These are phyloP conservation scores for Fusarium virguliforme DNA, from an alignment of 2,329 filamentous ascomycete genomes.

Conservation along the genomic window DNA sequence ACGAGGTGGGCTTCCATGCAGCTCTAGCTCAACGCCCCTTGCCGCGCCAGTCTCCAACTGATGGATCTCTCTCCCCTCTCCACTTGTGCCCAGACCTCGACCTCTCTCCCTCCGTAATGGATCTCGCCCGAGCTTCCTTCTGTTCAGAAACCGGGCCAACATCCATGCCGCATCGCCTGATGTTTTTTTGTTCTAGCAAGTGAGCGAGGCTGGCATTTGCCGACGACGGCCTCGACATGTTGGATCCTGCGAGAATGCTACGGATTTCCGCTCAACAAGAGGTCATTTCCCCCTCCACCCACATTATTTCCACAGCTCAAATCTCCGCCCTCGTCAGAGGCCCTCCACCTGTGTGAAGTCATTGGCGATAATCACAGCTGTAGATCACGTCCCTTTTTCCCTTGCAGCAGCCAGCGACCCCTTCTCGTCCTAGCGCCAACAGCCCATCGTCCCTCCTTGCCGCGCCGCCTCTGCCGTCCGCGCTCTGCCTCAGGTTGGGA, in stretches of 20 bases:
- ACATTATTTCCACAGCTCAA: neutral
- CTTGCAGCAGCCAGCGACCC: conserved; percentile 39
- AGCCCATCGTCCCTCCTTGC: conserved; percentile 25
- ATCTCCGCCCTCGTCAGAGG: conserved; percentile 13
- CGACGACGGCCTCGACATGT: conserved; percentile 1
- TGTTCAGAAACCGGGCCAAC: conserved; percentile 39
- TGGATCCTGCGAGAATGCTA: neutral
- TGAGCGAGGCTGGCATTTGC: conserved; percentile 27
- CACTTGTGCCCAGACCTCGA: conserved; percentile 45
- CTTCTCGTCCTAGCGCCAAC: conserved; percentile 30
- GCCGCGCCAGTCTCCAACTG: conserved; percentile 42
- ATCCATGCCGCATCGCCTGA: conserved; percentile 39
- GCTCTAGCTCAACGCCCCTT: conserved; percentile 47
- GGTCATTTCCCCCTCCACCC: neutral
- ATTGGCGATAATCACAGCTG: conserved; percentile 26
- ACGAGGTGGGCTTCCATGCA: conserved; percentile 50
- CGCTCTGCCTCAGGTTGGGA: conserved; percentile 10
- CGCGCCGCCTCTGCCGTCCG: conserved; percentile 14
- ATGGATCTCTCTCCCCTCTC: conserved; percentile 40
- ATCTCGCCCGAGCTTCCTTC: conserved; percentile 26
- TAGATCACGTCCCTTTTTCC: conserved; percentile 39
- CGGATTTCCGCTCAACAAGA: neutral
- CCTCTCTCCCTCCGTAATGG: conserved; percentile 3
- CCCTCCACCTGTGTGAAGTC: conserved; percentile 41
- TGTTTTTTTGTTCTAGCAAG: conserved; percentile 18